Evolutionary conservation across 208 protist genomes (phyloP), one percentile per base, ranked within the genome.

Genomic region (Herpetomonas samuelpessoai): DNA sequence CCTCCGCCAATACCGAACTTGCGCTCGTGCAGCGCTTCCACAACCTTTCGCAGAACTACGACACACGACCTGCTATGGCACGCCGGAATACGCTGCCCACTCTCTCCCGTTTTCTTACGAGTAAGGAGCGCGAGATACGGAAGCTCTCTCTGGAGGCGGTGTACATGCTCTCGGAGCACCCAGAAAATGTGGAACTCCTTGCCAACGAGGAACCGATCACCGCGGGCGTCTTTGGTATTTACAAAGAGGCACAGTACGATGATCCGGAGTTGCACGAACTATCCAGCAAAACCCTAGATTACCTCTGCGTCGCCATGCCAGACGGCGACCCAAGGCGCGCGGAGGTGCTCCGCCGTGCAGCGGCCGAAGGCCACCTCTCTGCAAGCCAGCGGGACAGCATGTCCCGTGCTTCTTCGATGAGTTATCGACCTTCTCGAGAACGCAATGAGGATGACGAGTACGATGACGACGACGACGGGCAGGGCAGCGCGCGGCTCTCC

Each of bases 1-100:
- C 86, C 0, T 83, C 84, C 2, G 56, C 84, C 24, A 86, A 84
- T 59, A 76, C 79, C 1, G 88, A 95, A 55, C 63, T 97, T 0
- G 79, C 83, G 7, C 69, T 97, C 28, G 87, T 86, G 44, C 85
- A 81, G 50, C 81, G 89, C 45, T 86, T 94, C 67, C 83, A 87
- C 53, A 65, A 70, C 57, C 54, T 97, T 19, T 68, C 73, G 41
- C 65, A 81, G 54, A 81, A 87, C 63, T 92, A 92, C 63, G 87
- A 87, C 24, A 81, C 84, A 6, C 71, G 88, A 14, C 88, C 92
- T 2, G 63, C 80, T 19, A 74, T 97, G 31, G 92, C 88, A 2
- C 81, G 87, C 25, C 81, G 87, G 19, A 92, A 90, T 69, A 94
- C 86, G 0, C 77, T 97, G 26, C 87, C 88, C 0, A 80, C 81